These are phyloP conservation scores for Ophiocordyceps polyrhachis-furcata DNA, from an alignment of 2,329 filamentous ascomycete genomes.

Conservation along the genomic window DNA sequence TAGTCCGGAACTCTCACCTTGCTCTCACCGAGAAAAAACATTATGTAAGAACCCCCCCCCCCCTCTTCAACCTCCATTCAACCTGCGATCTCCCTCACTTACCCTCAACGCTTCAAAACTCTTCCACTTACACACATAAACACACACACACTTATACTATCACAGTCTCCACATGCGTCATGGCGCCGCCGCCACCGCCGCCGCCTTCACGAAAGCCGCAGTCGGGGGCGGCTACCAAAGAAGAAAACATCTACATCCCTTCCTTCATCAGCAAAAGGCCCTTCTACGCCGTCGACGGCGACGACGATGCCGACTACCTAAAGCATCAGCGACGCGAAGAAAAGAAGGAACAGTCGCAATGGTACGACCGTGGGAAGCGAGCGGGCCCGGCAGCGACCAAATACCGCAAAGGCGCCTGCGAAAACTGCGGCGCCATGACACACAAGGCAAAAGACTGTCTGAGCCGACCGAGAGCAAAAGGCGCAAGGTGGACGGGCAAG, in stretches of 20 bases:
- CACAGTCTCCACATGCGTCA: background rate
- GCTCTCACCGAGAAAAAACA: too few species aligned
- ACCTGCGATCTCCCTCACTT: too few species aligned
- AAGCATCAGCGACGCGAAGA: slow-evolving; percentile 64
- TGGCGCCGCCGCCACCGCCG: slow-evolving; percentile 5
- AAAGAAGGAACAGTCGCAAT: slow-evolving; percentile 58
- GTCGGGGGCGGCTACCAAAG: slow-evolving; percentile 39
- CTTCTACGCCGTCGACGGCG: slow-evolving; percentile 76
- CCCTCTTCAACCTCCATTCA: too few species aligned
- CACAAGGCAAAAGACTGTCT: slow-evolving; percentile 93
- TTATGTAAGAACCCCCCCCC: too few species aligned
- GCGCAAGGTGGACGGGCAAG: slow-evolving; percentile 79
- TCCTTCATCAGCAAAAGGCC: slow-evolving; percentile 96
- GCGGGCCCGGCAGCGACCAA: slow-evolving; percentile 79
- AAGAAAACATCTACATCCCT: slow-evolving; percentile 97
- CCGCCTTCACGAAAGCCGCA: slow-evolving; percentile 15
- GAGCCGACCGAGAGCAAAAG: slow-evolving; percentile 69
- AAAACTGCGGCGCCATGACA: slow-evolving; percentile 95
- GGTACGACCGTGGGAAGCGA: slow-evolving; percentile 84
- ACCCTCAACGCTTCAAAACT: background rate
- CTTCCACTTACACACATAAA: background rate
- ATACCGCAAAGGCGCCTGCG: slow-evolving; percentile 92
- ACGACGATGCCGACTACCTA: slow-evolving; percentile 69
- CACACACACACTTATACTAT: background rate
- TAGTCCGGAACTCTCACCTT: too few species aligned